A percentile compares a stretch with the other conserved stretches of the same genome.
These are phyloP conservation scores for Beauveria sp. DNA, from an alignment of 2,329 filamentous ascomycete species.

Conservation along the genomic window DNA sequence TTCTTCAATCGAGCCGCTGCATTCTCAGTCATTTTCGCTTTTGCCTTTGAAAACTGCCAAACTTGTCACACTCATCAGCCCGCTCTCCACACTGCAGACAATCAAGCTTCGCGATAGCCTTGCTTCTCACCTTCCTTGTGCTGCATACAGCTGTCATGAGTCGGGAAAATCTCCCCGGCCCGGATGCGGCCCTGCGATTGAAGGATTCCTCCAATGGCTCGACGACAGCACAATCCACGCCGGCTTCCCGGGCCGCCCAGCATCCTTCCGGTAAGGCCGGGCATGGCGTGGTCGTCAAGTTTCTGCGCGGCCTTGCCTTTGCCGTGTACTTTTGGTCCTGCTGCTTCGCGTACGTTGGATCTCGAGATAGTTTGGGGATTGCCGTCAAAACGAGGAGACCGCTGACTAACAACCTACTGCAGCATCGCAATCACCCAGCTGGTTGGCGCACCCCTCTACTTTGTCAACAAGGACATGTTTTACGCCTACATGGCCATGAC, in stretches of 20 bases:
- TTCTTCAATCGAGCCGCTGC: too few relatives aligned
- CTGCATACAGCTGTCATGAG: neutral
- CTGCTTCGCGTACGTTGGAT: slow-evolving; percentile 39
- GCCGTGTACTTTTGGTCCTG: slow-evolving; percentile 44
- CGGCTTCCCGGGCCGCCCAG: neutral
- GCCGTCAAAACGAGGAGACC: neutral
- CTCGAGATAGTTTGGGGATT: neutral
- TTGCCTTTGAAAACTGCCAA: neutral
- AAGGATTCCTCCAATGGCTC: neutral
- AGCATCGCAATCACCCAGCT: slow-evolving; percentile 67
- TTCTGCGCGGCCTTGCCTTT: slow-evolving; percentile 45
- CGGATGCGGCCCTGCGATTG: neutral
- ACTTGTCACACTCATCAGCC: neutral
- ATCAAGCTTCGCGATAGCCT: neutral
- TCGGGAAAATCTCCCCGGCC: neutral
- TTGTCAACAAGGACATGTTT: slow-evolving; percentile 68
- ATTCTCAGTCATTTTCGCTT: neutral
- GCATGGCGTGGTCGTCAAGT: slow-evolving; percentile 42
- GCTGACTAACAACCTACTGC: neutral
- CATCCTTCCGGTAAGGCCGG: slow-evolving; percentile 51
- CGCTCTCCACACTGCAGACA: neutral
- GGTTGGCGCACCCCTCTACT: slow-evolving; percentile 68
- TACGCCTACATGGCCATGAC: slow-evolving; percentile 83
- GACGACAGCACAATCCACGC: neutral
- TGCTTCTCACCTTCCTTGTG: too few relatives aligned